Conservation (phyloP, 805 yeast species). For the Suhomyces xylopsoci region DNA sequence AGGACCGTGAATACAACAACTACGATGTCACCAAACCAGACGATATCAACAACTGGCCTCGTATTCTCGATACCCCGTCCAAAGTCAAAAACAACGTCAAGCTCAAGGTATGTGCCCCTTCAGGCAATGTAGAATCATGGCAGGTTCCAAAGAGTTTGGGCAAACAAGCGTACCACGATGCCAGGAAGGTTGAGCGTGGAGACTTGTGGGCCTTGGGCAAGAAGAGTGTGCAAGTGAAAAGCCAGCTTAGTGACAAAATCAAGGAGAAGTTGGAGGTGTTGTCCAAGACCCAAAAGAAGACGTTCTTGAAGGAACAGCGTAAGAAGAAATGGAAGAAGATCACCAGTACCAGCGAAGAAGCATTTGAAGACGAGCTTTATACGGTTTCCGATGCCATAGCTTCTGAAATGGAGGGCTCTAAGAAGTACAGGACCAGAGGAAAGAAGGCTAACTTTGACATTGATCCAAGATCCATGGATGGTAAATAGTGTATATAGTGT, state of each 20-base stretch:
- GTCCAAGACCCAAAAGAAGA: slow-evolving; percentile 37
- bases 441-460: slow-evolving; percentile 25
- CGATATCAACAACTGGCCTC: slow-evolving; percentile 55
- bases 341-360: slow-evolving; percentile 22
- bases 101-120: slow-evolving; percentile 73
- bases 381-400: slow-evolving; percentile 28
- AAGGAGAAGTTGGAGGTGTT: slow-evolving; percentile 34
- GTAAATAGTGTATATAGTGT: slow-evolving; percentile 1
- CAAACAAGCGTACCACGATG: slow-evolving; percentile 79
- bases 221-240: slow-evolving; percentile 33
- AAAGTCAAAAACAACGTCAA: slow-evolving; percentile 81
- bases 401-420: slow-evolving; percentile 28
- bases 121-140: slow-evolving; percentile 85
- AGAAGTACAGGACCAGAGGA: slow-evolving; percentile 31
- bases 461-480: slow-evolving; percentile 12
- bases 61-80: slow-evolving; percentile 67
- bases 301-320: slow-evolving; percentile 34
- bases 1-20: slow-evolving; percentile 27
- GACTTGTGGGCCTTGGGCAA: slow-evolving; percentile 73
- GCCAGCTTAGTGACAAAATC: slow-evolving; percentile 26
- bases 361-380: slow-evolving; percentile 26
- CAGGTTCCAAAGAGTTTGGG: slow-evolving; percentile 76
- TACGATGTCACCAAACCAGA: slow-evolving; percentile 18
- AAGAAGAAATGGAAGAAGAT: slow-evolving; percentile 34
- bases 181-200: slow-evolving; percentile 78